phyloP scores from a whole-genome alignment of 1,284 basidiomycete genomes.

The Agroathelia rolfsii region DNA sequence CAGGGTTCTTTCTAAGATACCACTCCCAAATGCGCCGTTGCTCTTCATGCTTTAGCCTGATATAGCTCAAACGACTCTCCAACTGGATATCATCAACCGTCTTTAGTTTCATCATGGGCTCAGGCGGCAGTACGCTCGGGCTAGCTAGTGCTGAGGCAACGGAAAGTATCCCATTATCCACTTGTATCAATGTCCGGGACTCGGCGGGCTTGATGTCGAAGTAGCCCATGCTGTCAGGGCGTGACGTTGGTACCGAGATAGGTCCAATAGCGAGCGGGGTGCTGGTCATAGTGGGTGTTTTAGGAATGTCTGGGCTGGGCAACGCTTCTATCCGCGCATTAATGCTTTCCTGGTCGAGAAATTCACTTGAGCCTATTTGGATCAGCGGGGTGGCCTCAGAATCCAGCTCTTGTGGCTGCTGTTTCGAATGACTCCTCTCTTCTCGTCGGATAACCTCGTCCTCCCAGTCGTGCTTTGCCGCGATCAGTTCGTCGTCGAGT shows the following conservation, averaged over 20 bases:
- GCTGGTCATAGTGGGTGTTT: conserved; percentile 33
- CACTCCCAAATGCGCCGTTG: conserved; percentile 86
- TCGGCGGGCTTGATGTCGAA: no score
- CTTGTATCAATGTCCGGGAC: no score
- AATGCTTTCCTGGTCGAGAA: conserved; percentile 46
- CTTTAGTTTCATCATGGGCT: conserved; percentile 36
- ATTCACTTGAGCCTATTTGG: no score
- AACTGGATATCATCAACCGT: conserved; percentile 50
- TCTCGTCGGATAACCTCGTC: conserved; percentile 75
- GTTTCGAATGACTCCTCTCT: conserved; percentile 44
- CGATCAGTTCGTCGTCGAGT: conserved; percentile 64
- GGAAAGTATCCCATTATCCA: no score
- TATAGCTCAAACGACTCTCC: conserved; percentile 60
- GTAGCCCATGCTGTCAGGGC: no score
- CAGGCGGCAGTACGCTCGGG: conserved; percentile 20
- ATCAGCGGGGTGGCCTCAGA: conserved; percentile 30
- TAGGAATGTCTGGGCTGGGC: conserved; percentile 34
- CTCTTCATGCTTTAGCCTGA: conserved; percentile 76
- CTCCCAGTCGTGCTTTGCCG: conserved; percentile 68
- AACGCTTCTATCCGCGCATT: conserved; percentile 65
- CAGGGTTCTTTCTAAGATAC: conserved; percentile 75
- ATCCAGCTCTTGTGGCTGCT: conserved; percentile 32
- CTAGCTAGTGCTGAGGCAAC: conserved; percentile 18
- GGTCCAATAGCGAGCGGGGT: no score
- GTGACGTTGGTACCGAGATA: no score